Base-by-base conservation (phyloP, 192 early-diverging fungal genomes). In the Funneliformis mosseae region DNA sequence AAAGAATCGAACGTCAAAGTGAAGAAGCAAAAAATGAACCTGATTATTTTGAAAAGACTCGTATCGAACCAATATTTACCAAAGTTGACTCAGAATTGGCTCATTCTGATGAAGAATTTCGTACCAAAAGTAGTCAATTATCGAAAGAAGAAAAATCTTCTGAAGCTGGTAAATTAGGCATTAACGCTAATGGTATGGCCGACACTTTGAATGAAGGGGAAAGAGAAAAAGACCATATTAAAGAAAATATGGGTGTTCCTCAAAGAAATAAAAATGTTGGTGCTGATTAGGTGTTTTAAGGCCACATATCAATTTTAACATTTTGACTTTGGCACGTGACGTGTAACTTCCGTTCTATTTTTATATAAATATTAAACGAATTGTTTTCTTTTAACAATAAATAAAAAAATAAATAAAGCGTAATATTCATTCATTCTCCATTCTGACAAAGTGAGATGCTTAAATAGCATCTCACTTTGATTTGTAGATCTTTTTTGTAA, bases 131-230 rank as follows among this genome's bases (percentile, higher is more conserved):
- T 61, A n/a, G 59, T 61, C 59, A 61, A 61, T n/a, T 61, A n/a
- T 61, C 59, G 23, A 61, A 18, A 5, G 23, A 0, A n/a, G 59
- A 61, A 61, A 61, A 61, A 61, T 6, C 16, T 10, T 61, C 59
- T 61, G 59, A 61, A n/a, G 18, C 23, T 61, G 59, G 59, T n/a
- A 61, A 61, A 61, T 61, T 61, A 7, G 59, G 59, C 6, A 61
- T 61, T 61, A 7, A 16, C 23, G 16, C 59, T 61, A 16, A n/a
- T 61, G 23, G 23, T 61, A 61, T 61, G 59, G 8, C 59, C 5
- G 16, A 61, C 23, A 61, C 59, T 61, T 61, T 61, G 59, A 61
- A 61, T 61, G 59, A 61, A n/a, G 59, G 59, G 16, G 59, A 61
- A 61, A n/a, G 59, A n/a, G 23, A 16, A 6, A 61, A 61, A 3